These are phyloP conservation scores for Epichloe baconii DNA, from an alignment of 2,329 filamentous ascomycete genomes.

Conservation along the genomic window DNA sequence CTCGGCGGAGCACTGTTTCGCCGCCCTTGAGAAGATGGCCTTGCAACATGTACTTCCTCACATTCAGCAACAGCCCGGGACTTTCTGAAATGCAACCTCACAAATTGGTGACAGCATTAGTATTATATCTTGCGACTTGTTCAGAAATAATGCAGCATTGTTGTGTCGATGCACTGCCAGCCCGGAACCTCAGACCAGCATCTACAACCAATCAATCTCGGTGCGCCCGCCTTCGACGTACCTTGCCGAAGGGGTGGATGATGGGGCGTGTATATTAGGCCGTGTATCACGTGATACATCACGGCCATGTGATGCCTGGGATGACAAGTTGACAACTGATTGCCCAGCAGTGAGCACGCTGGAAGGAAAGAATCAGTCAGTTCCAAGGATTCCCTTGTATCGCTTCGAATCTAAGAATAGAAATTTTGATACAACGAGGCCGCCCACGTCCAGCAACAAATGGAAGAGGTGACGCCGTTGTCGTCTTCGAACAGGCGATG, in stretches of 20 bases:
- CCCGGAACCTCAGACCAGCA: neutral
- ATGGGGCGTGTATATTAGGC: neutral
- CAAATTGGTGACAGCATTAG: neutral
- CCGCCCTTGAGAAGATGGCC: neutral
- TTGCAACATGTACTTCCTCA: neutral
- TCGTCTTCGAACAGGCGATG: neutral
- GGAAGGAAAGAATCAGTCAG: too few species aligned
- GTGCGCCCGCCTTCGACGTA: neutral
- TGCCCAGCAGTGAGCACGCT: too few species aligned
- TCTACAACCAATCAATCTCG: neutral
- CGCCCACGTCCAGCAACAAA: too few species aligned
- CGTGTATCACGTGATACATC: neutral
- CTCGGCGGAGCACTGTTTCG: conserved; percentile 8
- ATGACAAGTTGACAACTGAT: too few species aligned
- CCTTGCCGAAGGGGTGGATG: neutral
- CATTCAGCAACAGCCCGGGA: neutral
- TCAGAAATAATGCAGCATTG: neutral
- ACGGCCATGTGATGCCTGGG: too few species aligned
- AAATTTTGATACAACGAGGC: neutral
- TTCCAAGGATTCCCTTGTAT: too few species aligned
- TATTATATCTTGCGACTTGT: neutral
- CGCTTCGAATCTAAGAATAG: neutral
- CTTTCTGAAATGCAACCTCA: neutral
- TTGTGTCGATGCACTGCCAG: neutral
- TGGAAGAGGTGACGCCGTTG: neutral